Evolutionary conservation across 140 eudicot species (phyloP).

Genomic region (Oenanthe javanica): DNA sequence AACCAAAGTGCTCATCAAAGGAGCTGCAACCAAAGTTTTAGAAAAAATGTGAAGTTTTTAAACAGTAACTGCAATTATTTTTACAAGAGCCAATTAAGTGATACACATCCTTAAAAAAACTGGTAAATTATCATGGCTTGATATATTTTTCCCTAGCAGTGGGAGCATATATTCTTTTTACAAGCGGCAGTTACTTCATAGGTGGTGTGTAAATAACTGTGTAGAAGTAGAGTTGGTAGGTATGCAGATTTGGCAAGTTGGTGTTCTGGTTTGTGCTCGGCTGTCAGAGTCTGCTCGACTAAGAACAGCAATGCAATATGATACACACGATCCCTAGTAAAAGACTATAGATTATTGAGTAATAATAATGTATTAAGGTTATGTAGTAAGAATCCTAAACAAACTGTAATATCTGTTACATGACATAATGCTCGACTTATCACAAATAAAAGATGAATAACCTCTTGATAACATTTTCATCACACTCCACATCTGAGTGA

Average conservation of each 20-base stretch:
- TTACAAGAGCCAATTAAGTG: background rate
- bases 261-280: background rate
- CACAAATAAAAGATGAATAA: background rate
- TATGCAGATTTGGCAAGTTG: background rate
- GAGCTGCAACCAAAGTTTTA: slow-evolving; percentile 35
- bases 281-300: background rate
- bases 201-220: background rate
- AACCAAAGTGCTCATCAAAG: slow-evolving; percentile 50
- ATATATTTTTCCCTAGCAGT: background rate
- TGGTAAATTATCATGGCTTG: background rate
- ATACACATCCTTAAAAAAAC: background rate
- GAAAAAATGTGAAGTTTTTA: background rate
- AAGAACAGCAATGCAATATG: background rate
- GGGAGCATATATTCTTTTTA: background rate
- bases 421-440: background rate
- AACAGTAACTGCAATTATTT: background rate
- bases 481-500: slow-evolving; percentile 40
- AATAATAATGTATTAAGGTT: background rate
- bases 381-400: background rate
- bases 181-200: no score
- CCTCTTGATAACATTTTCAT: slow-evolving; percentile 33
- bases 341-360: background rate
- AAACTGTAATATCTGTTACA: background rate
- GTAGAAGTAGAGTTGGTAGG: background rate
- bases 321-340: background rate